These are phyloP conservation scores for Musa beccarii DNA, from an alignment of 176 grass and related monocot species.

Conservation along the genomic window DNA sequence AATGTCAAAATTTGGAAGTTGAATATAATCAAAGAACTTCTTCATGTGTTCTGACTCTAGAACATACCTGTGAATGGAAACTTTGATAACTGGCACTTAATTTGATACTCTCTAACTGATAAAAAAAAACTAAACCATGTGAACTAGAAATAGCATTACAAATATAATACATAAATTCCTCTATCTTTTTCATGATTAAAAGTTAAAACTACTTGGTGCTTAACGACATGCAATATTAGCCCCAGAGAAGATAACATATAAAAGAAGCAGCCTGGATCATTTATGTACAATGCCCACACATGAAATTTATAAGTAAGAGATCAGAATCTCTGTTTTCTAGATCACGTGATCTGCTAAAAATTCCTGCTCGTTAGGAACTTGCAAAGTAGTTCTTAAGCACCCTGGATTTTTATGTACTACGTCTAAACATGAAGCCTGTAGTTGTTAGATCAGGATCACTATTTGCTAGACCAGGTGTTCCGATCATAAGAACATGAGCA, in stretches of 20 bases:
- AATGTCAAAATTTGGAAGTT: slow-evolving; percentile 99
- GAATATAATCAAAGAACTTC: slow-evolving; percentile 97
- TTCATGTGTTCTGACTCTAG: slow-evolving; percentile 97
- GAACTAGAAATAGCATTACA: background rate
- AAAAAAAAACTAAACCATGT: background rate
- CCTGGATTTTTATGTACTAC: too few species aligned
- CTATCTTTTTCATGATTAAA: background rate
- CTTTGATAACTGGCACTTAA: background rate
- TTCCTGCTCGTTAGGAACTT: background rate
- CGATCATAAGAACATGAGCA: background rate
- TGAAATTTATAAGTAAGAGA: background rate
- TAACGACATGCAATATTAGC: background rate
- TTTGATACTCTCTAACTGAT: background rate
- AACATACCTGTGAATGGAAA: slow-evolving; percentile 56
- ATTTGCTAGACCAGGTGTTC: background rate
- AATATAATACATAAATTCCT: background rate
- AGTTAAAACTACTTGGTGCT: background rate
- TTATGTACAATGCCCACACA: background rate
- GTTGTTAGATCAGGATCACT: background rate
- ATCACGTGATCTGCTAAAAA: background rate
- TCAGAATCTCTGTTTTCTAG: background rate
- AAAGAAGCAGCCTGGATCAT: background rate
- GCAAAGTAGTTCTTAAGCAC: background rate
- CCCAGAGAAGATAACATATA: background rate
- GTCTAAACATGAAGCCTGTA: too few species aligned